phyloP scores from a whole-genome alignment of 2,329 filamentous ascomycete species.

The Beauveria sp. region DNA sequence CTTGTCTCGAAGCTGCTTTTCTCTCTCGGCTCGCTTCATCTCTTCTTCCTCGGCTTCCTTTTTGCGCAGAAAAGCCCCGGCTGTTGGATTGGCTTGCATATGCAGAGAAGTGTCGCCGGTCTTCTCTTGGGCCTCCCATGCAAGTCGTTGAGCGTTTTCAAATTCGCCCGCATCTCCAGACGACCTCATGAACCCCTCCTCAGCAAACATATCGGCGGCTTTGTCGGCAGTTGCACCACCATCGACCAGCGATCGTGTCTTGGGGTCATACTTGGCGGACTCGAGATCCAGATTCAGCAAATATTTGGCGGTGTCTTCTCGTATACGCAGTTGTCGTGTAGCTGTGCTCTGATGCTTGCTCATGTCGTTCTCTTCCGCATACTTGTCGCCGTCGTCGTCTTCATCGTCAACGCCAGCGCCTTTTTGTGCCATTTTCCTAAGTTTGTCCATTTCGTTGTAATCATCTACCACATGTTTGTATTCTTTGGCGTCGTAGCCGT shows the following conservation, averaged over 20 bases:
- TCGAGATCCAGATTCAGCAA: constrained; percentile 90
- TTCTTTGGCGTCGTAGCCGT: constrained; percentile 87
- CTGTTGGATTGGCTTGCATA: constrained; percentile 92
- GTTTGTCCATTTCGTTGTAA: constrained; percentile 75
- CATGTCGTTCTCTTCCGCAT: constrained; percentile 96
- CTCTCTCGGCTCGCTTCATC: constrained; percentile 57
- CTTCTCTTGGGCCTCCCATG: constrained; percentile 90
- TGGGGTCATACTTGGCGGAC: constrained; percentile 95
- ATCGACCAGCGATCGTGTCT: constrained; percentile 86
- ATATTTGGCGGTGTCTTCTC: constrained; percentile 97
- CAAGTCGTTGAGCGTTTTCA: constrained; percentile 79
- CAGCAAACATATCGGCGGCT: constrained; percentile 75
- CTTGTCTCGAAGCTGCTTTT: constrained; percentile 67
- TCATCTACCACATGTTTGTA: constrained; percentile 84
- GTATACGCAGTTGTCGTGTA: constrained; percentile 80
- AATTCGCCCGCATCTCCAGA: constrained; percentile 92
- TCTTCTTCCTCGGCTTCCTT: constrained; percentile 70
- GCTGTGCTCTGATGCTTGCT: constrained; percentile 85
- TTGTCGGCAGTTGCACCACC: constrained; percentile 72
- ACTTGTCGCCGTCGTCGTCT: constrained; percentile 59
- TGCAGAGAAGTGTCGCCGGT: constrained; percentile 73
- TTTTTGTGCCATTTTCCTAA: constrained; percentile 50
- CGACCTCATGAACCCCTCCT: constrained; percentile 83
- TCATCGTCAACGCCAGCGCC: constrained; percentile 41
- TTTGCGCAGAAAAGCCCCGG: constrained; percentile 76